A percentile compares a stretch with the other conserved stretches of the same genome.
These are phyloP conservation scores for Ophiocordyceps camponoti-leonardi DNA, from an alignment of 2,329 filamentous ascomycete genomes.

Conservation along the genomic window DNA sequence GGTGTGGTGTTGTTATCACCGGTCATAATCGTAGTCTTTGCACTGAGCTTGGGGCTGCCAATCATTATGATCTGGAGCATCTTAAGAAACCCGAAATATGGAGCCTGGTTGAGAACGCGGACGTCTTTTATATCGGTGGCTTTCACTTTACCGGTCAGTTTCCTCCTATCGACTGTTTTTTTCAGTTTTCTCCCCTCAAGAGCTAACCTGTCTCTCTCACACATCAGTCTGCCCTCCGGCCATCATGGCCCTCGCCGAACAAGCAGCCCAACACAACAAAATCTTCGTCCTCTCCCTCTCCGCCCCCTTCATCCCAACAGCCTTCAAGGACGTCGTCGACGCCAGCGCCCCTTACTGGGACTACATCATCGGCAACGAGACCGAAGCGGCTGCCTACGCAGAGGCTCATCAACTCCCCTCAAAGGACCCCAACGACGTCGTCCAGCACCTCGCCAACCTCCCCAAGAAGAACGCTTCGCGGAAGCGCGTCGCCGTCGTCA, in stretches of 20 bases:
- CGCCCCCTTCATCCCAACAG: constrained; percentile 88
- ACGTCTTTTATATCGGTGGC: constrained; percentile 84
- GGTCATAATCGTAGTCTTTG: constrained; percentile 89
- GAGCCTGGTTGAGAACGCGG: constrained; percentile 74
- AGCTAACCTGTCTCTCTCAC: background rate
- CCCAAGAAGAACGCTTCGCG: constrained; percentile 84
- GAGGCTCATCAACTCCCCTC: constrained; percentile 60
- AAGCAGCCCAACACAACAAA: constrained; percentile 84
- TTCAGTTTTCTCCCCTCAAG: too few relatives aligned
- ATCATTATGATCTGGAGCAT: constrained; percentile 92
- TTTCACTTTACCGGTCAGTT: constrained; percentile 76
- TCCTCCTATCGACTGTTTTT: too few relatives aligned
- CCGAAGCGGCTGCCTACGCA: constrained; percentile 77
- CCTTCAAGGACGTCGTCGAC: constrained; percentile 94
- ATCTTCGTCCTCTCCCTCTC: constrained; percentile 80
- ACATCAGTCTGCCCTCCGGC: constrained; percentile 75
- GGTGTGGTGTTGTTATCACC: constrained; percentile 92
- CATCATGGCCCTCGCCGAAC: constrained; percentile 73
- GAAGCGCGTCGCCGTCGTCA: constrained; percentile 77
- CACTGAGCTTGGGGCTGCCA: constrained; percentile 90
- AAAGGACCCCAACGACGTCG: constrained; percentile 70
- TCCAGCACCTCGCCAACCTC: constrained; percentile 66
- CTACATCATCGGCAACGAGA: constrained; percentile 93
- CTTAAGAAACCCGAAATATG: constrained; percentile 84
- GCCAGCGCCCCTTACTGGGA: constrained; percentile 81